Evolutionary conservation across 768 basidiomycete species (phyloP).

Genomic region (Lactarius indigo): DNA sequence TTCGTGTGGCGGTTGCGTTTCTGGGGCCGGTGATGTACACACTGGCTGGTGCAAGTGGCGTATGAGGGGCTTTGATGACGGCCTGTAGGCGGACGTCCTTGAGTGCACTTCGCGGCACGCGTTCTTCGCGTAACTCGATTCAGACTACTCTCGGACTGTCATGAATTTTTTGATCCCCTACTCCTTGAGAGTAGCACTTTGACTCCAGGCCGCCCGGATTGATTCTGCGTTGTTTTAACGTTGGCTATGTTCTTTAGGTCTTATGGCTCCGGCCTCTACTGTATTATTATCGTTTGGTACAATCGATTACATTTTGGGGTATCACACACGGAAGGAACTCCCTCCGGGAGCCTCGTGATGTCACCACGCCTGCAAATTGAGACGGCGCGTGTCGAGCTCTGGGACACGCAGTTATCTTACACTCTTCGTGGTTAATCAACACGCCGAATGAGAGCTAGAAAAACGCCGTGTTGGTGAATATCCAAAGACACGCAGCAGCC

Average conservation of each 20-base stretch:
- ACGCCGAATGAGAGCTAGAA: too few relatives aligned
- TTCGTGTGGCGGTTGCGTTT: not conserved
- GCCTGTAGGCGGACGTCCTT: slow-evolving; percentile 23
- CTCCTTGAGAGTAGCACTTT: slow-evolving; percentile 7
- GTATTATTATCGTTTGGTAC: not conserved
- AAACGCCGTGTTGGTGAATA: not conserved
- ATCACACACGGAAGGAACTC: not conserved
- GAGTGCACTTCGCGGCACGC: slow-evolving; percentile 33
- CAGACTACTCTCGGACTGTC: slow-evolving; percentile 36
- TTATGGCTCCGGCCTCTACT: not conserved
- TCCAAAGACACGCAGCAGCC: too few relatives aligned
- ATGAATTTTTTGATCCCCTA: slow-evolving; percentile 21
- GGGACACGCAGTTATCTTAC: not conserved
- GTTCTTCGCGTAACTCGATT: slow-evolving; percentile 32
- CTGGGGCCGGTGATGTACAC: not conserved
- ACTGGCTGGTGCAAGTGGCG: not conserved
- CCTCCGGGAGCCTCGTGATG: not conserved
- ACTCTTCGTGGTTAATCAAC: too few relatives aligned
- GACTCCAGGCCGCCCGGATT: not conserved
- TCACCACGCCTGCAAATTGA: not conserved
- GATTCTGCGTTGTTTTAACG: not conserved
- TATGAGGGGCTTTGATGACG: slow-evolving; percentile 14
- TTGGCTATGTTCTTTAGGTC: not conserved
- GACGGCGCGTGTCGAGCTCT: not conserved
- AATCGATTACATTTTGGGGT: not conserved